Percentiles rank a stretch among this genome's conserved stretches.
phyloP scores from a whole-genome alignment of 768 basidiomycete genomes.

The Boletus bicolor region DNA sequence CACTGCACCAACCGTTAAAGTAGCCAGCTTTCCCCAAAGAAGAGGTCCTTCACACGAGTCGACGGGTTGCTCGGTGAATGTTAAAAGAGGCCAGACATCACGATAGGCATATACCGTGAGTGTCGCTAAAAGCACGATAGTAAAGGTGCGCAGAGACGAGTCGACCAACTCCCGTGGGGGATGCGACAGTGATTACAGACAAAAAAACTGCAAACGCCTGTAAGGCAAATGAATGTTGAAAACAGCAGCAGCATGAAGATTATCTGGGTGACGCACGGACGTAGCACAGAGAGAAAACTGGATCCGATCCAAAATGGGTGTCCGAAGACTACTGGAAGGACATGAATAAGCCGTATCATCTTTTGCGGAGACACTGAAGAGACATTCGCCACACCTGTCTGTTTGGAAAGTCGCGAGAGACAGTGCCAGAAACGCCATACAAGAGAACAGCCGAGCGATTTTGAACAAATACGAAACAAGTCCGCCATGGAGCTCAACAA shows the following conservation, averaged over 20 bases:
- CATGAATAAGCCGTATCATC: background rate
- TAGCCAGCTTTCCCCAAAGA: background rate
- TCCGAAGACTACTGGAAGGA: background rate
- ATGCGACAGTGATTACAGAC: background rate
- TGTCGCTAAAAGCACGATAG: background rate
- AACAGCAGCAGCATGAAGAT: background rate
- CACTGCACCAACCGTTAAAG: background rate
- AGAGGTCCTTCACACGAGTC: background rate
- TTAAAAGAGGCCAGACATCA: conserved; percentile 1
- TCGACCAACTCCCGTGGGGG: background rate
- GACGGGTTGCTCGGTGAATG: background rate
- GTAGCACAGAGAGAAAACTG: background rate
- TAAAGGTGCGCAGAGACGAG: background rate
- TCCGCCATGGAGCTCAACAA: background rate
- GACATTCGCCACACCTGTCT: background rate
- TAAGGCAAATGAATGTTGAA: background rate
- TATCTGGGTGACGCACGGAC: background rate
- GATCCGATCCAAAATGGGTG: background rate
- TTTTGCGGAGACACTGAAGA: background rate
- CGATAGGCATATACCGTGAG: background rate
- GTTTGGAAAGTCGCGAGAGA: background rate
- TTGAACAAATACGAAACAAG: background rate
- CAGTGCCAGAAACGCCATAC: background rate
- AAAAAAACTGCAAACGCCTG: background rate
- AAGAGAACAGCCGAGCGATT: background rate